phyloP scores from a whole-genome alignment of 2,329 filamentous ascomycete species.

The Byssochlamys sp. region DNA sequence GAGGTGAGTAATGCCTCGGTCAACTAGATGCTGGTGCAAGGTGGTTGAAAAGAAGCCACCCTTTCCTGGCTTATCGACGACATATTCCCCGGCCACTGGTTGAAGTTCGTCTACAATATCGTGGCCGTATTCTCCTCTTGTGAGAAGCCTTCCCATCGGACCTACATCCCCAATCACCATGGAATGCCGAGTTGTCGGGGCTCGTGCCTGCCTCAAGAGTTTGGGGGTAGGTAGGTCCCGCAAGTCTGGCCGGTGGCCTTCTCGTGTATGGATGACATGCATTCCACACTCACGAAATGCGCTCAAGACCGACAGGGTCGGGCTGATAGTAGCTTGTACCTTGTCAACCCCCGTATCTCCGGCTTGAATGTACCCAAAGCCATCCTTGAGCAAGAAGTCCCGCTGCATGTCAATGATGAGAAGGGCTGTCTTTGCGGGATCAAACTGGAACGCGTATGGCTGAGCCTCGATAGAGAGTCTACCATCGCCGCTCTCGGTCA shows the following conservation, averaged over 20 bases:
- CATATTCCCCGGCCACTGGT: conserved; percentile 42
- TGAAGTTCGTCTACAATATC: conserved; percentile 47
- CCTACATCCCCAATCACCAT: conserved; percentile 45
- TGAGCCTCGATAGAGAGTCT: conserved; percentile 15
- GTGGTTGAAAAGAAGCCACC: conserved; percentile 51
- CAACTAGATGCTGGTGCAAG: conserved; percentile 45
- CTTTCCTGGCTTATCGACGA: conserved; percentile 52
- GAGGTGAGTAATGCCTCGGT: conserved; percentile 49
- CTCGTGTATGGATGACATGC: conserved; percentile 41
- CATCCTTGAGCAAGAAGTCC: conserved; percentile 41
- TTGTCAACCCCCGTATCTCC: conserved; percentile 24
- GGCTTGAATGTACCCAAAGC: conserved; percentile 45
- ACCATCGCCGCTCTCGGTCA: not conserved
- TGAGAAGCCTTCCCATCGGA: conserved; percentile 44
- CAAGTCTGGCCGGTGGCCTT: conserved; percentile 43
- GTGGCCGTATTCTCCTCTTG: conserved; percentile 47
- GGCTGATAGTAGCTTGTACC: conserved; percentile 20
- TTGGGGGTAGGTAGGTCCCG: conserved; percentile 46
- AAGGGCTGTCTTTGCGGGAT: conserved; percentile 38
- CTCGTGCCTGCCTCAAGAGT: conserved; percentile 38
- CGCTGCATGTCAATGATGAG: conserved; percentile 46
- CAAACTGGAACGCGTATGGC: conserved; percentile 43
- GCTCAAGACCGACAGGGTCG: conserved; percentile 34
- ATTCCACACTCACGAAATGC: conserved; percentile 35
- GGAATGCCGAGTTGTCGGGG: conserved; percentile 35